Evolutionary conservation across 768 basidiomycete species (phyloP), one percentile per base, ranked within the genome.

Genomic region (Rhodotorula sphaerocarpa): DNA sequence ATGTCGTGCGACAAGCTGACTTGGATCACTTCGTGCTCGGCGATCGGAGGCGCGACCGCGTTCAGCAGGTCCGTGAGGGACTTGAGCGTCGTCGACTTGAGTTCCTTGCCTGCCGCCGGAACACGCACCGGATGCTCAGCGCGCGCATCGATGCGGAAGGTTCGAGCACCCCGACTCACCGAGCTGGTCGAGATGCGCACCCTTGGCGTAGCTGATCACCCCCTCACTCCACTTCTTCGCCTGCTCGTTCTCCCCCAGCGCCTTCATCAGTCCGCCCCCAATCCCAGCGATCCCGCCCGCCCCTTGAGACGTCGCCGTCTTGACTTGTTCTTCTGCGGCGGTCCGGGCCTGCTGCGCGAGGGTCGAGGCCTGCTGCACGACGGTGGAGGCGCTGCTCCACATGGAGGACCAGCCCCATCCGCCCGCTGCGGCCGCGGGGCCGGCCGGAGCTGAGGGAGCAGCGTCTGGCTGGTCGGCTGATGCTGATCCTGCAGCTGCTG

Each of bases 1-100:
- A 99, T 92, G 69, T 95, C 91, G 76, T 97, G 92, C 72, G 86
- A 87, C 43, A 99, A 78, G 86, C 88, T 90, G 12, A 99, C 85
- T 74, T 95, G 84, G 67, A 99, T 91, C 21, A 96, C 90, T 76
- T 99, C 95, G 74, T 97, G 93, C 75, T 93, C 92, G 30, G 92
- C 88, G 71, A 97, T 97, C 18, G 95, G 95, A 45, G 95, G 95
- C 1, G 95, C 95, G 63, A 99, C 93, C 33, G 86, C 93, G 74
- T 96, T 93, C 54, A 99, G 79, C 59, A 99, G 85, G 60, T 93
- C 91, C 4, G 83, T 88, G 31, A 97, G 78, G 5, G 92, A 90
- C 15, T 88, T 90, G 42, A 92, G 77, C 33, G 90, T 89, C 31
- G 87, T 86, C 54, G 85, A 82, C 73, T 85, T 88, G 72, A 97